phyloP scores from a whole-genome alignment of 1,284 basidiomycete genomes.

The Coniophora puteana region DNA sequence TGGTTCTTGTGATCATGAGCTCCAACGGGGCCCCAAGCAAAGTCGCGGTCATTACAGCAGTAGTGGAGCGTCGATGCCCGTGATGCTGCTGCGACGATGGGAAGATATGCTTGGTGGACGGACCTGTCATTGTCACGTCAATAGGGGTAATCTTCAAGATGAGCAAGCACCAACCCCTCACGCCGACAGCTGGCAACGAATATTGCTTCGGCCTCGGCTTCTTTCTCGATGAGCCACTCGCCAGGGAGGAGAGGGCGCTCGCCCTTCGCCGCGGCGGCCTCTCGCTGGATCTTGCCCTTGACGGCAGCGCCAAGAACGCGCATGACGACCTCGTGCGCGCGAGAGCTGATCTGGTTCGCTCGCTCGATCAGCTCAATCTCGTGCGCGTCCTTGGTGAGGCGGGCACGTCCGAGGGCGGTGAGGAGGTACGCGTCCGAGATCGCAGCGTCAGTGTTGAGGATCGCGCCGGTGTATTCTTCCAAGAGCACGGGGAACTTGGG shows the following conservation, averaged over 20 bases:
- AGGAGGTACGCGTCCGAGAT: slow-evolving; percentile 65
- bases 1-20: slow-evolving; percentile 53
- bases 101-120: slow-evolving; percentile 85
- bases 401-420: slow-evolving; percentile 69
- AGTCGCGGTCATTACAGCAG: slow-evolving; percentile 80
- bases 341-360: slow-evolving; percentile 82
- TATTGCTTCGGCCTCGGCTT: slow-evolving; percentile 87
- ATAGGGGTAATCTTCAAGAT: not conserved
- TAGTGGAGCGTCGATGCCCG: slow-evolving; percentile 89
- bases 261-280: slow-evolving; percentile 37
- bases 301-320: slow-evolving; percentile 79
- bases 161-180: slow-evolving; percentile 58
- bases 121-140: slow-evolving; percentile 44
- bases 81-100: slow-evolving; percentile 83
- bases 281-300: slow-evolving; percentile 44
- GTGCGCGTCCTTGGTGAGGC: slow-evolving; percentile 70
- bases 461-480: slow-evolving; percentile 34
- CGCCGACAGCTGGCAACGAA: slow-evolving; percentile 86
- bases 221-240: slow-evolving; percentile 86
- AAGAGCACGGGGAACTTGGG: slow-evolving; percentile 53
- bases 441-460: slow-evolving; percentile 35
- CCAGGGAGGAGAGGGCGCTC: slow-evolving; percentile 58
- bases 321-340: slow-evolving; percentile 89
- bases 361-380: slow-evolving; percentile 75
- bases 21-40: slow-evolving; percentile 71